Base-by-base conservation (phyloP, 2,329 filamentous ascomycete genomes). In the Pseudogymnoascus sp. region DNA sequence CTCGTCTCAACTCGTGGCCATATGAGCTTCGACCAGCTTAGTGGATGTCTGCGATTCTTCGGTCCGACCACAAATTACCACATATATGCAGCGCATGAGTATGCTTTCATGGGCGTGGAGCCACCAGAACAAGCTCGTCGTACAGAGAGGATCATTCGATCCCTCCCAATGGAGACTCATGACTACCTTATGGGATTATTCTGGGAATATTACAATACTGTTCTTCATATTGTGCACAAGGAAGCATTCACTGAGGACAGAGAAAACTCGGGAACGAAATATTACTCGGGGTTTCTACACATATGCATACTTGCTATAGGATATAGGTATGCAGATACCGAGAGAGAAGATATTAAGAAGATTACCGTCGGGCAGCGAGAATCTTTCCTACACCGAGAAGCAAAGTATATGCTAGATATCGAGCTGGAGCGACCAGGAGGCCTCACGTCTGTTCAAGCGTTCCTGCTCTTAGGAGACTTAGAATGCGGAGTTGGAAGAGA, bases 401-500 rank as follows among this genome's bases (percentile, higher is more conserved):
- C 81, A 59, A 83, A 82, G 68, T 77, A 79, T 55, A 80, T 83
- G 79, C 71, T 83, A 18, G 80, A 83, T 63, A 75, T 76, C 62
- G 81, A 83, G 67, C 71, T 84, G 37, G 81, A 83, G 67, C 71
- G 77, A 4, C 79, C 80, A 0, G 80, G 80, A 11, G 80, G 81
- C 0, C 78, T 83, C 31, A 77, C 81, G 4, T 80, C 77, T 21
- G 79, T 83, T 1, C 80, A 82, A 61, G 81, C 79, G 0, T 72
- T 83, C 12, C 69, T 83, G 14, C 69, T 83, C 2, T 72, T 84
- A 2, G 79, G 81, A 4, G 81, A 83, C 64, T 70, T 83, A 5
- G 81, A 84, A 66, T 82, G 79, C 63, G 80, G 79, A 60, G 78
- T 82, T 16, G 81, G 81, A 2, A 72, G 81, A 60, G 81, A 83